A percentile compares a stretch with the other conserved stretches of the same genome.
Conservation (phyloP, 1,284 basidiomycete genomes). For the Bondarzewia mesenterica region DNA sequence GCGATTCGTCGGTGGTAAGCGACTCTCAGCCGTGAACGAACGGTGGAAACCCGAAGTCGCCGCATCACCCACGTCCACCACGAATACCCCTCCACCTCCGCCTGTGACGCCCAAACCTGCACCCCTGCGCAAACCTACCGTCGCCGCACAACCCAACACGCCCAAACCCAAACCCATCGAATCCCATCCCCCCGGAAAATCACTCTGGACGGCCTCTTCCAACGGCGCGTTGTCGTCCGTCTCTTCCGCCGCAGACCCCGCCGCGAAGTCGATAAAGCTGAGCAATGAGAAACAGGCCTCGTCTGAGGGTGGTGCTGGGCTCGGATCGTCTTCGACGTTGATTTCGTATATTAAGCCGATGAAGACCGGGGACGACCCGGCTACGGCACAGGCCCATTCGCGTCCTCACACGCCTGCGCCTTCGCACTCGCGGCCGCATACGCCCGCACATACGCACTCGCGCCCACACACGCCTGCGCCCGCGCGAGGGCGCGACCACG, state of each 20-base stretch:
- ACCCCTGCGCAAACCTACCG: slow-evolving; percentile 34
- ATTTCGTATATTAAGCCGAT: slow-evolving; percentile 43
- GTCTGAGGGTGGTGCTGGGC: slow-evolving; percentile 18
- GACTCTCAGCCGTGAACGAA: slow-evolving; percentile 6
- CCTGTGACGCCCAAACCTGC: slow-evolving; percentile 26
- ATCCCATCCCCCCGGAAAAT: slow-evolving; percentile 5
- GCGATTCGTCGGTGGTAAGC: slow-evolving; percentile 6
- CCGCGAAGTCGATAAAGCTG: slow-evolving; percentile 3
- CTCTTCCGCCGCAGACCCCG: slow-evolving; percentile 15
- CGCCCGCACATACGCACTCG: slow-evolving; percentile 12
- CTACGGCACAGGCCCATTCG: slow-evolving; percentile 13
- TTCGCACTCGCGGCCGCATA: slow-evolving; percentile 16
- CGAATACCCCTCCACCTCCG: neutral
- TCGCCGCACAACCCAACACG: slow-evolving; percentile 14
- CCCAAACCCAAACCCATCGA: slow-evolving; percentile 1
- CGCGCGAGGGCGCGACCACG: slow-evolving; percentile 49
- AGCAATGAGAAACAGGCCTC: slow-evolving; percentile 13
- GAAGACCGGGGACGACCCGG: slow-evolving; percentile 37
- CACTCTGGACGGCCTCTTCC: slow-evolving; percentile 9
- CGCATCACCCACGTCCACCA: neutral
- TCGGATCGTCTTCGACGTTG: slow-evolving; percentile 42
- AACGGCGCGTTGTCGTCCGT: slow-evolving; percentile 8
- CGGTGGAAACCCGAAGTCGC: slow-evolving; percentile 10
- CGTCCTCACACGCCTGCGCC: slow-evolving; percentile 14
- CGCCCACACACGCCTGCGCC: slow-evolving; percentile 30